Evolutionary conservation across 75 land plant genomes (phyloP).

Genomic region (Pinus taeda): DNA sequence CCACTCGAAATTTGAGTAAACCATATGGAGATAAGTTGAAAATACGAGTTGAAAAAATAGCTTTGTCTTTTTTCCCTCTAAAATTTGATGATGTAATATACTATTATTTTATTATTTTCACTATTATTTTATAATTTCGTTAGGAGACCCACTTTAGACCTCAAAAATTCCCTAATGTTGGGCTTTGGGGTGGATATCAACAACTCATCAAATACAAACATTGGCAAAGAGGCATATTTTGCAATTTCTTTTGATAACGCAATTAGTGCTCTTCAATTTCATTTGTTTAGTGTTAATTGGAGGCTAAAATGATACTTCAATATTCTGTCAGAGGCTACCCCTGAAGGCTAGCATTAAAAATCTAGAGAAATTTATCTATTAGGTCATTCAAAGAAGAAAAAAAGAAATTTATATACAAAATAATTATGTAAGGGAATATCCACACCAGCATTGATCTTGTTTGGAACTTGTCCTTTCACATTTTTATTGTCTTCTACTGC

Average conservation of each 20-base stretch:
- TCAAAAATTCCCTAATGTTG: no score
- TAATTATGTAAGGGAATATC: constrained; percentile 1
- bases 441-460: background rate
- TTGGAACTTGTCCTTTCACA: background rate
- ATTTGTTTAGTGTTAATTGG: constrained; percentile 51
- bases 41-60: no score
- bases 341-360: constrained; percentile 30
- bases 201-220: constrained; percentile 18
- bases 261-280: constrained; percentile 16
- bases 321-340: constrained; percentile 48
- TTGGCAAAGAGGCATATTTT: constrained; percentile 32
- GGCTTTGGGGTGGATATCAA: constrained; percentile 64
- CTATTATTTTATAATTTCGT: no score
- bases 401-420: constrained; percentile 14
- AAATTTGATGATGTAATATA: no score
- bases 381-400: constrained; percentile 28
- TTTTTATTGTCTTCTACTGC: background rate
- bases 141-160: no score
- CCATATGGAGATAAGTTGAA: no score
- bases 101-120: no score
- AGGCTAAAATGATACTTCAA: constrained; percentile 42
- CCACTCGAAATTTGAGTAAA: no score
- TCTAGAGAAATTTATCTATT: constrained; percentile 44
- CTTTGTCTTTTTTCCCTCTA: no score
- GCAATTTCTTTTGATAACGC: constrained; percentile 47